These are phyloP conservation scores for Apiotrichum akiyoshidainum DNA, from an alignment of 1,284 basidiomycete genomes.

Conservation along the genomic window DNA sequence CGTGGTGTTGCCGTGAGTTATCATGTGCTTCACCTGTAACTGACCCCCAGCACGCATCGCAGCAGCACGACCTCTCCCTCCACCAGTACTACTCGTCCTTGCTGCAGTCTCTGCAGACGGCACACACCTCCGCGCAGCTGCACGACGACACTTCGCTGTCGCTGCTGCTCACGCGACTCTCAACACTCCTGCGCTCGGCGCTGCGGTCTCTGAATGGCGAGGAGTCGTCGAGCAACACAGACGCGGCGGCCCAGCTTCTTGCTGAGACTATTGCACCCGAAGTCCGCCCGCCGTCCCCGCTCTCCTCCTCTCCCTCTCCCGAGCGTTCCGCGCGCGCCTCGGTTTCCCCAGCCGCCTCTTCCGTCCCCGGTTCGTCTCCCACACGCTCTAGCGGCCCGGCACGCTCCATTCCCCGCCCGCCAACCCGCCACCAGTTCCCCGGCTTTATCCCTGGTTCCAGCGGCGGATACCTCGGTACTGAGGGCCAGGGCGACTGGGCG, in stretches of 20 bases:
- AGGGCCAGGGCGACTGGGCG: constrained; percentile 68
- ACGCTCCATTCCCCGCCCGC: constrained; percentile 21
- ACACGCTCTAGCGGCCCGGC: background rate
- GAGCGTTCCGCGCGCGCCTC: background rate
- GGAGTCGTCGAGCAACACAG: constrained; percentile 40
- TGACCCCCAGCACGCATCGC: constrained; percentile 71
- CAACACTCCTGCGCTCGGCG: constrained; percentile 67
- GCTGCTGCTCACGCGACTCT: constrained; percentile 67
- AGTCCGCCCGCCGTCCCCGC: background rate
- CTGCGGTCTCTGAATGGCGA: constrained; percentile 70
- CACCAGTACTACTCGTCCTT: constrained; percentile 88
- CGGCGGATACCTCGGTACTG: constrained; percentile 47
- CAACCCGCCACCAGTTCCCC: constrained; percentile 22
- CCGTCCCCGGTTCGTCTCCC: background rate
- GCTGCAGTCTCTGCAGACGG: constrained; percentile 68
- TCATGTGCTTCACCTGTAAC: background rate
- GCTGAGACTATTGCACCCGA: background rate
- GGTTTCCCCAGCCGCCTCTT: background rate
- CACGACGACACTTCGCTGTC: constrained; percentile 61
- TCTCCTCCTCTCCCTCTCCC: background rate
- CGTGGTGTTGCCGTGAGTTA: constrained; percentile 79
- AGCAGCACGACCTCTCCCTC: constrained; percentile 83
- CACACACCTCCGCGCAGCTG: constrained; percentile 61
- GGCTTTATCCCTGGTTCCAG: constrained; percentile 38
- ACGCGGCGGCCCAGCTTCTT: background rate